These are phyloP conservation scores for Naematelia aurantialba DNA, from an alignment of 768 basidiomycete species.

Conservation along the genomic window DNA sequence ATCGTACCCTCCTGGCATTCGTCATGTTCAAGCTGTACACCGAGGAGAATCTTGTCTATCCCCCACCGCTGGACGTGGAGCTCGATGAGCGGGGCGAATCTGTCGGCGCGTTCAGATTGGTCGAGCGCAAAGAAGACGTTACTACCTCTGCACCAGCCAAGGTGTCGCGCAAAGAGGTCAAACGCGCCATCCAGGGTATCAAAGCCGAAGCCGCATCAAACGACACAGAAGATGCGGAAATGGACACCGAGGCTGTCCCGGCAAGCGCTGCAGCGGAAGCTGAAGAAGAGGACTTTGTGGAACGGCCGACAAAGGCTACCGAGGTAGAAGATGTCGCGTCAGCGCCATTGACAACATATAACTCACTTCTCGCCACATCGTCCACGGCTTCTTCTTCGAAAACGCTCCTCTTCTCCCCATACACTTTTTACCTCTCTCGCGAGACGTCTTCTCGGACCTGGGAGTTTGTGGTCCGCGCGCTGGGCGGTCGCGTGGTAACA, in stretches of 20 bases:
- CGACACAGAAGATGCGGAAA: conserved; percentile 34
- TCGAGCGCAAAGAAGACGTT: conserved; percentile 55
- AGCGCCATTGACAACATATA: conserved; percentile 58
- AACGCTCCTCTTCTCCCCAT: conserved; percentile 66
- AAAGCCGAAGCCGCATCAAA: conserved; percentile 28
- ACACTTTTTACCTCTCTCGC: conserved; percentile 87
- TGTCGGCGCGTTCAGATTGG: conserved; percentile 76
- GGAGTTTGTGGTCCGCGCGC: conserved; percentile 87
- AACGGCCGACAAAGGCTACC: conserved; percentile 47
- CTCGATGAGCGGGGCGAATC: conserved; percentile 86
- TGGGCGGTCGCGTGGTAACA: conserved; percentile 84
- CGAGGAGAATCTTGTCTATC: conserved; percentile 87
- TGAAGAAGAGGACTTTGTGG: conserved; percentile 50
- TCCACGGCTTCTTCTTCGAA: conserved; percentile 49
- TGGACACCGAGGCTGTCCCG: conserved; percentile 26
- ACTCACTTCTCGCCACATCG: conserved; percentile 46
- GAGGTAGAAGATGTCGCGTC: conserved; percentile 50
- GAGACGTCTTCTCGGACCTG: conserved; percentile 87
- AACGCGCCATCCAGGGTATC: conserved; percentile 57
- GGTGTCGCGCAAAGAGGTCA: conserved; percentile 59
- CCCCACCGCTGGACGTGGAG: conserved; percentile 78
- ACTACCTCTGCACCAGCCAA: conserved; percentile 49
- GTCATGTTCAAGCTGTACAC: conserved; percentile 97
- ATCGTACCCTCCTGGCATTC: conserved; percentile 93
- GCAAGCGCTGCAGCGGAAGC: conserved; percentile 34